phyloP scores from a whole-genome alignment of 305 asterid species.

The Fraxinus latifolia region DNA sequence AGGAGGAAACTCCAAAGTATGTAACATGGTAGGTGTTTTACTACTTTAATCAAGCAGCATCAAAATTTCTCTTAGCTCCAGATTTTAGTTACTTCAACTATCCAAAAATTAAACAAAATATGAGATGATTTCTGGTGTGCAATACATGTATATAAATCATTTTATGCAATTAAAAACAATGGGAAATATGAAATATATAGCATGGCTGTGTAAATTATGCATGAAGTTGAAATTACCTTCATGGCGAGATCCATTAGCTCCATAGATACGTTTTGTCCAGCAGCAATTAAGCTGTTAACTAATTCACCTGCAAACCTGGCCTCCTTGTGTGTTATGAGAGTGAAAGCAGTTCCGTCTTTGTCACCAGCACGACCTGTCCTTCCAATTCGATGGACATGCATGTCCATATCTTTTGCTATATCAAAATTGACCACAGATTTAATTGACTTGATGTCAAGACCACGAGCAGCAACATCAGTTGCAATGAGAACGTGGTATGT shows the following conservation, averaged over 20 bases:
- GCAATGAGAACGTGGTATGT: conserved; percentile 90
- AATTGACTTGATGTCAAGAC: conserved; percentile 96
- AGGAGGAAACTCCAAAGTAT: background rate
- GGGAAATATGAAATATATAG: background rate
- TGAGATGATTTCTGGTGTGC: background rate
- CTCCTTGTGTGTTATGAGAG: conserved; percentile 92
- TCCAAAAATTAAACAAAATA: background rate
- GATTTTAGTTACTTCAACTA: background rate
- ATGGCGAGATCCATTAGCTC: conserved; percentile 98
- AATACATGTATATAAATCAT: background rate
- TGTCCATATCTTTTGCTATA: conserved; percentile 96
- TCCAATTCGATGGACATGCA: conserved; percentile 98
- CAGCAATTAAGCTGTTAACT: conserved; percentile 86
- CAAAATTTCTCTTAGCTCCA: background rate
- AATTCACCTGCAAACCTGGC: conserved; percentile 94
- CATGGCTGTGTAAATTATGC: background rate
- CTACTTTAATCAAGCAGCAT: background rate
- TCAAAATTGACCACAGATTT: conserved; percentile 93
- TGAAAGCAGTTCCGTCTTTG: conserved; percentile 95
- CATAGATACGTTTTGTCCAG: conserved; percentile 77
- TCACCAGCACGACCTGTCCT: conserved; percentile 99
- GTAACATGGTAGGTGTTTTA: background rate
- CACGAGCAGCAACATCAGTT: conserved; percentile 99
- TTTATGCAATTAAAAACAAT: background rate
- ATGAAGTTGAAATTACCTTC: conserved; percentile 54